Evolutionary conservation across 306 rosid species (phyloP).

Genomic region (Cicer yamashitae): DNA sequence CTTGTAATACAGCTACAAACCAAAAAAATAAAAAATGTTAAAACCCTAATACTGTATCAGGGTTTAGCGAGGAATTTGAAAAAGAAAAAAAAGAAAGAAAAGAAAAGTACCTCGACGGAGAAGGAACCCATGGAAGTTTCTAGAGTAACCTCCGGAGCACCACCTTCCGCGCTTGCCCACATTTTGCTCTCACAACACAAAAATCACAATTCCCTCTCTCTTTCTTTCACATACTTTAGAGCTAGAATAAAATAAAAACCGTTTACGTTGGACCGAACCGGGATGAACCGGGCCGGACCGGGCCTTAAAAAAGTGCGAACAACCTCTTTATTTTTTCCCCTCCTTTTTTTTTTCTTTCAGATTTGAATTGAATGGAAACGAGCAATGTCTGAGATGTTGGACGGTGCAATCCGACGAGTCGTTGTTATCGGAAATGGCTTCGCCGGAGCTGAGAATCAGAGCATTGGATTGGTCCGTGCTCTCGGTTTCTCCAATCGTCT

Average conservation of each 20-base stretch:
- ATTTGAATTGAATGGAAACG: constrained; percentile 33
- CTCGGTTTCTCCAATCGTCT: constrained; percentile 74
- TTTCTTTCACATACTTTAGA: background rate
- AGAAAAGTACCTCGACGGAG: constrained; percentile 72
- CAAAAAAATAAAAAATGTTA: background rate
- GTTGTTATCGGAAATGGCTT: constrained; percentile 86
- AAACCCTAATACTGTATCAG: constrained; percentile 8
- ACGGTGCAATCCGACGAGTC: constrained; percentile 69
- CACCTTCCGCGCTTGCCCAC: constrained; percentile 97
- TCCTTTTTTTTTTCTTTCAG: background rate
- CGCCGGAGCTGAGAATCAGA: constrained; percentile 89
- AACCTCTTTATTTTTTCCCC: background rate
- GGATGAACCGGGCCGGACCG: background rate
- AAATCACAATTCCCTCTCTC: background rate
- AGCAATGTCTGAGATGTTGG: constrained; percentile 60
- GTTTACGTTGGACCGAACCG: constrained; percentile 12
- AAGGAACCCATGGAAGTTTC: constrained; percentile 97
- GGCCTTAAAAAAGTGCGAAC: background rate
- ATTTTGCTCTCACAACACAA: constrained; percentile 47
- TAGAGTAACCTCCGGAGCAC: constrained; percentile 88
- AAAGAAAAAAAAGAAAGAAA: background rate
- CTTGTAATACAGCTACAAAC: constrained; percentile 76
- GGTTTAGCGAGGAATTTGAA: background rate
- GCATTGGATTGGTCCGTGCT: constrained; percentile 86
- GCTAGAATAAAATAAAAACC: background rate